These are phyloP conservation scores for Lasiosphaeris hirsuta DNA, from an alignment of 495 filamentous ascomycete genomes.

Conservation along the genomic window DNA sequence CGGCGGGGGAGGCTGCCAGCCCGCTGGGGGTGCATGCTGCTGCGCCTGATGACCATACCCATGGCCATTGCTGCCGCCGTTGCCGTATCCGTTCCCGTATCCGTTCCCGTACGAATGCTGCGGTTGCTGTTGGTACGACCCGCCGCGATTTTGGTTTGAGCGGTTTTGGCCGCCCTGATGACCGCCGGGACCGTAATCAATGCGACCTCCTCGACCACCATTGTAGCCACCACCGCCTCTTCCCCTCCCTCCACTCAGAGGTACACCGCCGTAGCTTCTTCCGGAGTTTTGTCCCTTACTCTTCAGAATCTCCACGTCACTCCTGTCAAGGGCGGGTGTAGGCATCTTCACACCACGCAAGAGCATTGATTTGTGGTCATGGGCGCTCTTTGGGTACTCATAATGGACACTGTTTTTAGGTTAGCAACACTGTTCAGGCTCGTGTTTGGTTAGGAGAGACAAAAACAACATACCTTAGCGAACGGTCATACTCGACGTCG, in stretches of 20 bases:
- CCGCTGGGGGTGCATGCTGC: conserved; percentile 35
- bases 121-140: conserved; percentile 17
- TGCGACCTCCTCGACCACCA: conserved; percentile 31
- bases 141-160: conserved; percentile 12
- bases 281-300: conserved; percentile 58
- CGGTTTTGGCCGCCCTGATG: conserved; percentile 8
- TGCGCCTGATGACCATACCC: conserved; percentile 5
- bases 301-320: conserved; percentile 68
- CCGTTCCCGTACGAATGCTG: conserved; percentile 11
- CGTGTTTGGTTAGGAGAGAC: conserved; percentile 1
- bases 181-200: conserved; percentile 41
- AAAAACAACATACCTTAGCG: conserved; percentile 63
- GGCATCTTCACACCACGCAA: conserved; percentile 76
- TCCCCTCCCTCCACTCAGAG: conserved; percentile 21
- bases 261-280: conserved; percentile 45
- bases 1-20: conserved; percentile 43
- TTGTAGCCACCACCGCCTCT: conserved; percentile 19
- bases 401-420: conserved; percentile 65
- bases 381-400: conserved; percentile 65
- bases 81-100: conserved; percentile 18
- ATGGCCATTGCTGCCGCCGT: conserved; percentile 29
- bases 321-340: conserved; percentile 62
- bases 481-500: conserved; percentile 75
- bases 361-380: conserved; percentile 90
- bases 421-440: conserved; percentile 8